phyloP scores from a whole-genome alignment of 2,329 filamentous ascomycete genomes.

The Penicillium sp. region DNA sequence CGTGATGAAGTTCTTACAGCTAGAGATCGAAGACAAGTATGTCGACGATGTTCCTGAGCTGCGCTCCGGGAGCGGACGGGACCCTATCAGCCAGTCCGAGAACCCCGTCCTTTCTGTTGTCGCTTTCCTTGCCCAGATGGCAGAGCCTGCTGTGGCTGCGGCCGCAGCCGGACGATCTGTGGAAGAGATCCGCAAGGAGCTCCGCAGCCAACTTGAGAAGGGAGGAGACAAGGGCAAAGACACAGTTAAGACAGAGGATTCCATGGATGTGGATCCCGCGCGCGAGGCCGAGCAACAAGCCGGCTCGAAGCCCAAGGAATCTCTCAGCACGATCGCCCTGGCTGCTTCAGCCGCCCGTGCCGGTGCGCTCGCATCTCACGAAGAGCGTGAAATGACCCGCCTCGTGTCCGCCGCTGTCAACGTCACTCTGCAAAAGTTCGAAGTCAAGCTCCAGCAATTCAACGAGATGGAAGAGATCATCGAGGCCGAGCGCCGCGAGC shows the following conservation, averaged over 20 bases:
- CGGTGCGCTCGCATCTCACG: constrained; percentile 86
- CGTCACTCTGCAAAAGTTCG: constrained; percentile 89
- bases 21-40: constrained; percentile 98
- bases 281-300: constrained; percentile 31
- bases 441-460: constrained; percentile 94
- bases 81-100: constrained; percentile 89
- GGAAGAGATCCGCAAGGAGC: constrained; percentile 76
- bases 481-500: constrained; percentile 86
- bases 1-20: constrained; percentile 90
- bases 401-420: constrained; percentile 92
- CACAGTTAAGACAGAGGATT: constrained; percentile 56
- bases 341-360: constrained; percentile 83
- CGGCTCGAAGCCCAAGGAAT: constrained; percentile 48
- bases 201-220: constrained; percentile 76
- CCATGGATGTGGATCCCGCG: constrained; percentile 58
- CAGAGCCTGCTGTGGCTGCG: constrained; percentile 85
- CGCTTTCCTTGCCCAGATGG: constrained; percentile 86
- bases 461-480: constrained; percentile 92
- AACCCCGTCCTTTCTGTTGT: constrained; percentile 97
- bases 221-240: constrained; percentile 52
- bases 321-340: constrained; percentile 72
- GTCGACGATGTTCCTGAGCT: constrained; percentile 74
- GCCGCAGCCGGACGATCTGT: constrained; percentile 87
- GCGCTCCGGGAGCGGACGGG: constrained; percentile 71
- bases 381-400: constrained; percentile 94